Evolutionary conservation across 306 rosid species (phyloP).

Genomic region (Quillaja saponaria): DNA sequence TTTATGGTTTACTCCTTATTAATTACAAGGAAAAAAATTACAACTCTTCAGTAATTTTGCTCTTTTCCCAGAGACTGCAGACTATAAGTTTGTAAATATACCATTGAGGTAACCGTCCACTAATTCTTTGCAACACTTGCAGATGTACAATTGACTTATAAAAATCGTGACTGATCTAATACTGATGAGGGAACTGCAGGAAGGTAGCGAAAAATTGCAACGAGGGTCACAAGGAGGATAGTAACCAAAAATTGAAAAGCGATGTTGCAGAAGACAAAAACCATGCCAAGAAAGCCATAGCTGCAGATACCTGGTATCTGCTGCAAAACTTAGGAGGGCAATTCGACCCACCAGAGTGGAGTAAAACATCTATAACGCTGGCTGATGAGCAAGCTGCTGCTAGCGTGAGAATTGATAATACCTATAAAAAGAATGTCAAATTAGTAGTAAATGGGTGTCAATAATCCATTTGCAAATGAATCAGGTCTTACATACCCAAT

Average conservation of each 20-base stretch:
- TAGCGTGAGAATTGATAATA: slow-evolving; percentile 66
- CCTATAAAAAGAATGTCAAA: slow-evolving; percentile 37
- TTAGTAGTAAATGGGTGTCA: slow-evolving; percentile 18
- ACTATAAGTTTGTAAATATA: slow-evolving; percentile 11
- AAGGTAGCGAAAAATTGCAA: background rate
- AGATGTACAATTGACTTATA: background rate
- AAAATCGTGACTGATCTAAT: slow-evolving; percentile 10
- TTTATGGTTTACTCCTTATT: background rate
- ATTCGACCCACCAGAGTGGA: slow-evolving; percentile 41
- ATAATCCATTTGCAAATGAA: slow-evolving; percentile 7
- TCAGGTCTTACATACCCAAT: slow-evolving; percentile 60
- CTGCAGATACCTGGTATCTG: slow-evolving; percentile 67
- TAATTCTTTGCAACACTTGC: too few species aligned
- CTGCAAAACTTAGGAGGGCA: slow-evolving; percentile 61
- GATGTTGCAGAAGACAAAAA: slow-evolving; percentile 59
- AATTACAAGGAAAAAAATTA: too few species aligned
- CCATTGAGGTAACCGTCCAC: background rate
- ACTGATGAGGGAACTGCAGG: slow-evolving; percentile 2
- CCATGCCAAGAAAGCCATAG: slow-evolving; percentile 80
- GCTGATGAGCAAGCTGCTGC: slow-evolving; percentile 81
- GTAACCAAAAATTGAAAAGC: slow-evolving; percentile 75
- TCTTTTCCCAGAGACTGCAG: slow-evolving; percentile 20
- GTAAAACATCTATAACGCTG: slow-evolving; percentile 70
- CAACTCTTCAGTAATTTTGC: slow-evolving; percentile 15
- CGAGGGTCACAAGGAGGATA: slow-evolving; percentile 60